Evolutionary conservation across 805 yeast genomes (phyloP), one percentile per base, ranked within the genome.

Genomic region (Yamadazyma insecticola): DNA sequence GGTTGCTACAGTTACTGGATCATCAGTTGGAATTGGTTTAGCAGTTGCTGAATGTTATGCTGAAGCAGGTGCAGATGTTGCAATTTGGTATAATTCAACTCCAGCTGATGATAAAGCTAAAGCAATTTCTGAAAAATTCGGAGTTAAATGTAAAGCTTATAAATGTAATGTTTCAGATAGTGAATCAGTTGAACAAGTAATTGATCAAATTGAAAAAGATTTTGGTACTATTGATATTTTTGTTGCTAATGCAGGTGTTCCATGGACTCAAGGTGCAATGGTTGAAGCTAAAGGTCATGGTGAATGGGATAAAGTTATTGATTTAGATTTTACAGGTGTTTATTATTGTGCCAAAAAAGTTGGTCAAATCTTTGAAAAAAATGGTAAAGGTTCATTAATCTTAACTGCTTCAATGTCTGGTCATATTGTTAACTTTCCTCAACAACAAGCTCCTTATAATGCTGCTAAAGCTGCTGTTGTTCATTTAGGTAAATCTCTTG

Each of bases 211-310:
- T 39, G 72, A 66, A 40, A 42, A 57, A 37, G 94, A 85, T 50
- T 86, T 87, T 53, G 92, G 90, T 33, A 74, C 75, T 39, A 76
- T 87, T 43, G 95, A 87, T 56, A 63, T 85, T 16, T 81, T 84
- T 48, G 92, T 87, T 28, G 94, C 94, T 47, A 87, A 87, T 55
- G 96, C 96, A 10, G 96, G 96, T 24, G 76, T 85, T 28, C 78
- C 87, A 11, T 86, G 94, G 94, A 70, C 76, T 14, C 66, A 72
- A 17, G 88, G 89, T 14, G 72, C 72, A 13, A 49, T 53, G 36
- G 40, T 62, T 29, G 63, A 63, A 18, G 65, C 51, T 21, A 55
- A 60, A 24, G 63, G 61, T 13, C 50, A 48, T 26, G 61, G 53
- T 14, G 33, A 37, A 2, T 65, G 63, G 64, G 41, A 58, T 16